Base-by-base conservation (phyloP, 2,329 filamentous ascomycete genomes). In the Cytospora chrysosperma region DNA sequence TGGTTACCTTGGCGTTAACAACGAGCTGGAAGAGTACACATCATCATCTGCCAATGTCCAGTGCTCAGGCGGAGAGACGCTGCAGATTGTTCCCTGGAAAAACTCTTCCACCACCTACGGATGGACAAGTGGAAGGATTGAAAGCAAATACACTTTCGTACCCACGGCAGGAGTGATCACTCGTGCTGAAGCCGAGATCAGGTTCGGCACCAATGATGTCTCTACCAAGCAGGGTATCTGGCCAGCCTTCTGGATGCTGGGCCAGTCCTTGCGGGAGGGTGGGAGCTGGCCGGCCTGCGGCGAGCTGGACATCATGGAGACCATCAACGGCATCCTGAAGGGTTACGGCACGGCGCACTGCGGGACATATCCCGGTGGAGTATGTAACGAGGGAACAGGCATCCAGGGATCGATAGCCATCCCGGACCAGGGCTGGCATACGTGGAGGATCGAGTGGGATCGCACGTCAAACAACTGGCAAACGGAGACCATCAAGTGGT, bases 161-260 rank as follows among this genome's bases (percentile, higher is more conserved):
- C 79, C 81, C 0, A 52, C 71, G 19, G 70, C 75, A 1, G 79
- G 78, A 55, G 72, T 72, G 37, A 68, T 70, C 54, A 81, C 81
- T 43, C 70, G 79, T 34, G 75, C 77, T 55, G 79, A 83, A 70
- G 77, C 77, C 12, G 71, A 71, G 50, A 73, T 84, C 59, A 77
- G 80, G 9, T 80, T 81, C 65, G 82, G 81, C 34, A 62, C 64
- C 62, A 76, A 76, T 69, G 59, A 72, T 13, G 63, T 70, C 19
- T 67, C 67, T 32, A 73, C 75, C 56, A 81, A 82, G 72, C 75
- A 79, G 67, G 81, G 81, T 15, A 75, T 83, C 67, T 84, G 81
- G 81, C 81, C 81, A 2, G 81, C 81, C 4, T 84, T 83, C 69
- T 84, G 81, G 81, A 72, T 82, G 59, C 76, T 83, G 1, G 81